Base-by-base conservation (phyloP, 148 eudicot species). In the Chenopodium quinoa region DNA sequence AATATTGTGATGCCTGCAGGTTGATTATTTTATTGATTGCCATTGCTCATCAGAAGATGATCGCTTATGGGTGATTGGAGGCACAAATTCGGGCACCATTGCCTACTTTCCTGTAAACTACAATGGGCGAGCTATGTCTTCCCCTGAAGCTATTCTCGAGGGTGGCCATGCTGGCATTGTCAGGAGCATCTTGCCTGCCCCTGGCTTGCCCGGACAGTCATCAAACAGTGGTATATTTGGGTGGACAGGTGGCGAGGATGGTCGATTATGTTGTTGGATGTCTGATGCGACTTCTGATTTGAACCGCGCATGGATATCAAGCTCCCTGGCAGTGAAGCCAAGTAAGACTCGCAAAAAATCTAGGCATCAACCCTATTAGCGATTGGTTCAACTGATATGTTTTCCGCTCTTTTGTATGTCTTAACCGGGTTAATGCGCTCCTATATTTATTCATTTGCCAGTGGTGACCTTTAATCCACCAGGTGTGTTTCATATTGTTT, bases 231-330 rank as follows among this genome's bases (percentile, higher is more conserved):
- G 94, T 77, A 76, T 91, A 54, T 96, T 92, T 76, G 98, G 97
- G 48, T 96, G 99, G 99, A 92, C 93, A 1, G 98, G 99, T 32
- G 99, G 98, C 10, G 99, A 96, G 79, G 99, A 96, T 87, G 99
- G 99, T 17, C 91, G 97, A 47, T 80, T 96, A 73, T 93, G 99
- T 89, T 93, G 97, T 79, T 96, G 99, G 99, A 84, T 85, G 46
- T 89, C 99, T 0, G 95, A 93, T 64, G 93, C 86, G 76, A 86
- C 87, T 0, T 78, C 84, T 16, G 90, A 89, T 71, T 75, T 80
- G 27, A 89, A 84, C 71, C 90, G 83, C 32, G 96, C 99, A 1
- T 96, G 98, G 98, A 89, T 96, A 37, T 92, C 95, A 47, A 87
- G 86, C 48, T 67, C 87, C 65, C 82, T 93, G 13, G 92, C 87